Base-by-base conservation (phyloP, 768 basidiomycete species). In the Termitomyces sp. region DNA sequence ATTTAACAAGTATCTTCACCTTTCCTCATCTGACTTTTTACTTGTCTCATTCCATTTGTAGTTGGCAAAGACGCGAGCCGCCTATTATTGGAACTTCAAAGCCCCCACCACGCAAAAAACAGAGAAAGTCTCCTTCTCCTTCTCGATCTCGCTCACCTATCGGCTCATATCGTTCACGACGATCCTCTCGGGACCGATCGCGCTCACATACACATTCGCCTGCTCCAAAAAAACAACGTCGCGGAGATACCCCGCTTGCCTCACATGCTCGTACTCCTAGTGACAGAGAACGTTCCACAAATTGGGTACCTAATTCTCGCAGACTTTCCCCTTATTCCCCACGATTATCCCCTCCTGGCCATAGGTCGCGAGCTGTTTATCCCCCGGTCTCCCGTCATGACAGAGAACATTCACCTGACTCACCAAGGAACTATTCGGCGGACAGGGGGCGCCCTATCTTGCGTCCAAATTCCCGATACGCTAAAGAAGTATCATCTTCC, bases 41-140 rank as follows among this genome's bases (percentile, higher is more conserved):
- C 33, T 56, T 47, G 40, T 40, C 54, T 35, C 48, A 51, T 28
- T 56, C 54, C 13, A 16, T 47, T 12, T 32, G 63, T 63, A 91
- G 88, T 64, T 90, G 88, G 88, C 83, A 82, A 46, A 77, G 79
- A 65, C 77, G 88, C 53, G 86, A 88, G 44, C 69, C 69, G 45
- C 69, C 75, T 47, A 68, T 70, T 3, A 69, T 75, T 72, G 72
- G 75, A 70, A 57, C 71, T 58, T 63, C 64, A 66, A 58, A 68
- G 69, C 54, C 71, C 53, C 64, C 72, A 54, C 73, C 80, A 60
- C 76, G 70, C 54, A 75, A 79, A 44, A 79, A 79, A 64, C 79
- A 81, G 57, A 68, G 63, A 22, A 78, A 77, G 49, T 81, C 81
- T 40, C 67, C 66, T 35, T 83, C 88, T 28, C 81, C 77, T 33